Evolutionary conservation across 805 yeast species (phyloP).

Genomic region (Lipomyces chichibuensis): DNA sequence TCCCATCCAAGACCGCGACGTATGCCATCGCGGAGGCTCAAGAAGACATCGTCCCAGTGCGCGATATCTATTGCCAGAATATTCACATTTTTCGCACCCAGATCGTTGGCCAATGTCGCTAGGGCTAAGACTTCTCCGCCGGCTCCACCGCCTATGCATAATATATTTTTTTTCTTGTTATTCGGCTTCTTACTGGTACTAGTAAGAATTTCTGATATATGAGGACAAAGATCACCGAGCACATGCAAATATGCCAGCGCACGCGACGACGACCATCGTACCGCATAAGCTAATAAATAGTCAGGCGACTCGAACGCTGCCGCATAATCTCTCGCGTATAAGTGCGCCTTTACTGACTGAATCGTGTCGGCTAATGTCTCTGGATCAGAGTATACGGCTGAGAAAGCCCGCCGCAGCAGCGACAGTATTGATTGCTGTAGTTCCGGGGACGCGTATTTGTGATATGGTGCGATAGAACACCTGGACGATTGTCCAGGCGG

Average conservation of each 20-base stretch:
- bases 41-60: conserved; percentile 66
- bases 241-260: conserved; percentile 74
- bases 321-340: conserved; percentile 70
- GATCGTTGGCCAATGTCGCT: conserved; percentile 57
- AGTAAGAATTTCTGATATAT: conserved; percentile 8
- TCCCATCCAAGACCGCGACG: conserved; percentile 4
- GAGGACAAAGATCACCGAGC: conserved; percentile 48
- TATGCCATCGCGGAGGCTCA: conserved; percentile 38
- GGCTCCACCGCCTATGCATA: conserved; percentile 89
- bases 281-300: conserved; percentile 74
- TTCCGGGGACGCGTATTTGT: conserved; percentile 14
- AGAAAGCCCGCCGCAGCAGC: conserved; percentile 24
- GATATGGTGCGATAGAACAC: not conserved
- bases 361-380: conserved; percentile 40
- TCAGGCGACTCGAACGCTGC: conserved; percentile 62
- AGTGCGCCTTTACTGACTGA: conserved; percentile 69
- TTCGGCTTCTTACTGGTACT: not conserved
- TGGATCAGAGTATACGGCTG: conserved; percentile 22
- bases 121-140: conserved; percentile 75
- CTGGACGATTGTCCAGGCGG: not conserved
- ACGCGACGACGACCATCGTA: conserved; percentile 85
- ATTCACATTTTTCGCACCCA: conserved; percentile 44
- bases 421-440: conserved; percentile 23
- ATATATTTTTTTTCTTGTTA: conserved; percentile 44
- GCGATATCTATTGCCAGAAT: conserved; percentile 74